Percentiles rank a stretch among this genome's conserved stretches.
Evolutionary conservation across 2,329 filamentous ascomycete genomes (phyloP).

Genomic region (Aspergillus pseudoglaucus): DNA sequence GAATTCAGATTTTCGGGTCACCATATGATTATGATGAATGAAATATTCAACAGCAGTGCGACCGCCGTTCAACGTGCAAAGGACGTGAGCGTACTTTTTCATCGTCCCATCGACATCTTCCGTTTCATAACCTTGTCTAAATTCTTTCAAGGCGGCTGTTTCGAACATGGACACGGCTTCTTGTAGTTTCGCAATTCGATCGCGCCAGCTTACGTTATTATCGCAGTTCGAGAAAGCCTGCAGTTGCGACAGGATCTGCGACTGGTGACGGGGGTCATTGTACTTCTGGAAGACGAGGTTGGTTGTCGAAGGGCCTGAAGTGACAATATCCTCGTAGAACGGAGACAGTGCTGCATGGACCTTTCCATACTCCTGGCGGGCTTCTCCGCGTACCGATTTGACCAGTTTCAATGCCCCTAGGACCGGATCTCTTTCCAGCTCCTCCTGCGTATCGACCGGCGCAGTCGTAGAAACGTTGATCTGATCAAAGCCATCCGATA

Average conservation of each 20-base stretch:
- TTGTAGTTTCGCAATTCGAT: conserved; percentile 65
- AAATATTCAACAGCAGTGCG: conserved; percentile 74
- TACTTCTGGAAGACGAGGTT: conserved; percentile 82
- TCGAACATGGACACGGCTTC: conserved; percentile 79
- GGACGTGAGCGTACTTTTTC: conserved; percentile 79
- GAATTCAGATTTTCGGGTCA: conserved; percentile 64
- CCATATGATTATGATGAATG: conserved; percentile 79
- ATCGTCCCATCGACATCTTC: conserved; percentile 85
- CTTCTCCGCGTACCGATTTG: conserved; percentile 74
- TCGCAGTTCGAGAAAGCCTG: conserved; percentile 74
- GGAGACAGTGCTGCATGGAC: conserved; percentile 83
- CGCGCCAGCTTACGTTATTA: conserved; percentile 64
- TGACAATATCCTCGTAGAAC: conserved; percentile 77
- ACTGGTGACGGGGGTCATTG: conserved; percentile 81
- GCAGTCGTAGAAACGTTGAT: conserved; percentile 51
- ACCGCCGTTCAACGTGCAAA: conserved; percentile 76
- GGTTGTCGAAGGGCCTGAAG: conserved; percentile 64
- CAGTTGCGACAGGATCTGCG: conserved; percentile 78
- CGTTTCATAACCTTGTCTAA: conserved; percentile 83
- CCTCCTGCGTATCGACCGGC: conserved; percentile 20
- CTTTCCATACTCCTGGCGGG: conserved; percentile 83
- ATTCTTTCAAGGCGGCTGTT: conserved; percentile 81
- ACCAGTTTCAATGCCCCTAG: conserved; percentile 64
- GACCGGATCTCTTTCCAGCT: conserved; percentile 56
- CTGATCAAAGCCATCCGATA: conserved; percentile 72